Percentiles rank a stretch among this genome's conserved stretches.
phyloP scores from a whole-genome alignment of 2,329 filamentous ascomycete species.

The Fusarium sp. region DNA sequence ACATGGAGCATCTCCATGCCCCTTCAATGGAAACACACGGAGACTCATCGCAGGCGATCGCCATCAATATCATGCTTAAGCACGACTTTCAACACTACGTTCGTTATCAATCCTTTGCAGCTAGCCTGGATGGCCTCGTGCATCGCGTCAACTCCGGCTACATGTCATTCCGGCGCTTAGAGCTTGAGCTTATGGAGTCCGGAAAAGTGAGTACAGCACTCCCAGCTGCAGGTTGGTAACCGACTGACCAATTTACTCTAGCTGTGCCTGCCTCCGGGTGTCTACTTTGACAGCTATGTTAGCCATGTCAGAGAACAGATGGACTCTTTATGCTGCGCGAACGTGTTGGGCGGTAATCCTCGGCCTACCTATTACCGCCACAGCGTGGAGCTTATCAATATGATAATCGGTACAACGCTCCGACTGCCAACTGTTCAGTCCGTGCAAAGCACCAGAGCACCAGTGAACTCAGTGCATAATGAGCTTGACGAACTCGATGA shows the following conservation, averaged over 20 bases:
- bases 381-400: conserved; percentile 57
- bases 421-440: conserved; percentile 12
- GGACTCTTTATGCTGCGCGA: conserved; percentile 57
- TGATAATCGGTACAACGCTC: conserved; percentile 49
- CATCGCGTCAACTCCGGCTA: conserved; percentile 53
- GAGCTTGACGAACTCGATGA: conserved; percentile 30
- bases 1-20: conserved; percentile 57
- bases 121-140: conserved; percentile 53
- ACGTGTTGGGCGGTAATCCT: conserved; percentile 35
- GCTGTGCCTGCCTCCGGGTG: conserved; percentile 53
- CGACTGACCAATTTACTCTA: conserved; percentile 45
- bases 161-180: conserved; percentile 59
- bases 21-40: conserved; percentile 41
- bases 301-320: conserved; percentile 57
- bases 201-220: conserved; percentile 59
- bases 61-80: conserved; percentile 54
- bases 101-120: conserved; percentile 49
- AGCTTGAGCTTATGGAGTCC: conserved; percentile 64
- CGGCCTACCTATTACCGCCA: conserved; percentile 59
- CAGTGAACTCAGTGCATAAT: conserved; percentile 22
- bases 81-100: conserved; percentile 54
- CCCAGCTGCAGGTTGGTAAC: background rate
- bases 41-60: conserved; percentile 53
- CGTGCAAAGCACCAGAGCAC: conserved; percentile 22
- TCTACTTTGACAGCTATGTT: conserved; percentile 59